Base-by-base conservation (phyloP, 331 rosid species). In the Stylosanthes scabra region DNA sequence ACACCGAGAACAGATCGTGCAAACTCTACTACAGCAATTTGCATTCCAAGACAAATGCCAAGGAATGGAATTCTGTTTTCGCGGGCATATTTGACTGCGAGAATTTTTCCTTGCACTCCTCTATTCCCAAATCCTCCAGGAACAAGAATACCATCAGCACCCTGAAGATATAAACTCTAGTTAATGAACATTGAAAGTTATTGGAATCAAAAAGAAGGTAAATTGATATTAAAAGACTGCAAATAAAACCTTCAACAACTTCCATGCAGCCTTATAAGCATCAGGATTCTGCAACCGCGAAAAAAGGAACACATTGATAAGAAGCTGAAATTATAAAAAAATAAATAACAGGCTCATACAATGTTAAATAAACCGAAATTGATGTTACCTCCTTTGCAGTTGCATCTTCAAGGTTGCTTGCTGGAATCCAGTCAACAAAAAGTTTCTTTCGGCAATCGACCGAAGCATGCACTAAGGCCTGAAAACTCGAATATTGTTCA, bases 11-110 rank as follows among this genome's bases (percentile, higher is more conserved):
- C 84, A 82, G 96, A 94, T 66, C 86, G 83, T 7, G 99, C 96
- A 80, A 80, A 87, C 74, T 94, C 99, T 73, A 94, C 77, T 49
- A 94, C 97, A 74, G 99, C 96, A 71, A 88, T 68, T 79, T 94
- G 99, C 99, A 94, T 87, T 79, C 99, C 99, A n/a, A 94, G 85
- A 44, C 97, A 94, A 64, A 94, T 94, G 59, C 99, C 99, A 1
- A 94, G 97, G 86, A 61, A 94, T 1, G 99, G 97, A 78, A 94
- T 80, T 71, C 60, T 85, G 34, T 88, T 91, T 83, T 91, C 97
- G 15, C 96, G 88, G 2, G 99, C 96, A 71, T 89, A 91, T 71
- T 88, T 91, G 62, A 91, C 96, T 34, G 97, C 99, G 37, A 94
- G 81, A 66, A 91, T 84, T 82, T 94, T 94, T 54, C 97, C 99